Evolutionary conservation across 257 asterid genomes (phyloP).

Genomic region (Nemophila menziesii): DNA sequence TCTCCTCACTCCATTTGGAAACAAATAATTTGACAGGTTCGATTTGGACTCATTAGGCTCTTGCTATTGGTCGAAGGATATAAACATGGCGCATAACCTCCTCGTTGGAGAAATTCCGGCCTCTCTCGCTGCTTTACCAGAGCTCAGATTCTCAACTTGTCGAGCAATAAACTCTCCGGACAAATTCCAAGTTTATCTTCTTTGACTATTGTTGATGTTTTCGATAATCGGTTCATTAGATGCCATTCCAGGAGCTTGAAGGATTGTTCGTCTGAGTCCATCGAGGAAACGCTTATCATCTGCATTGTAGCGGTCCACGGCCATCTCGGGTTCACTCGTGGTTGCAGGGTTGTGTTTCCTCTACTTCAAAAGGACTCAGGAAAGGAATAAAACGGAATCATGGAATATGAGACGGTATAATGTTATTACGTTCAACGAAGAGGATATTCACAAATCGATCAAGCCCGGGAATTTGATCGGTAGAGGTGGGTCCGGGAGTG

Average conservation of each 20-base stretch:
- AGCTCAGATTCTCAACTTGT: slow-evolving; percentile 59
- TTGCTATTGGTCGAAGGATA: slow-evolving; percentile 38
- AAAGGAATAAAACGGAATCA: slow-evolving; percentile 49
- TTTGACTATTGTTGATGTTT: slow-evolving; percentile 53
- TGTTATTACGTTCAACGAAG: slow-evolving; percentile 48
- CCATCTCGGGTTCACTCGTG: slow-evolving; percentile 22
- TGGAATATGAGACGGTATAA: slow-evolving; percentile 74
- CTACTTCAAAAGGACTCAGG: slow-evolving; percentile 25
- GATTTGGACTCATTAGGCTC: slow-evolving; percentile 60
- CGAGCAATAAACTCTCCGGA: slow-evolving; percentile 63
- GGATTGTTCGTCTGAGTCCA: slow-evolving; percentile 29
- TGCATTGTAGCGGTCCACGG: slow-evolving; percentile 25
- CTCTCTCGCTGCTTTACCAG: slow-evolving; percentile 39
- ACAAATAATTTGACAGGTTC: slow-evolving; percentile 49
- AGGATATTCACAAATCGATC: slow-evolving; percentile 61
- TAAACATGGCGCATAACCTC: slow-evolving; percentile 53
- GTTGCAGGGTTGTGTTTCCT: too few relatives aligned
- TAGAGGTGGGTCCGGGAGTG: slow-evolving; percentile 80
- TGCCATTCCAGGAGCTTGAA: slow-evolving; percentile 41
- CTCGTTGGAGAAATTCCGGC: slow-evolving; percentile 52
- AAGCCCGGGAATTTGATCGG: slow-evolving; percentile 63
- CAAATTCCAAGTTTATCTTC: slow-evolving; percentile 58
- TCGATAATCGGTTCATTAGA: slow-evolving; percentile 52
- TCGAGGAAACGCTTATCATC: slow-evolving; percentile 22
- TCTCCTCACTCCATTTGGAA: slow-evolving; percentile 35